These are phyloP conservation scores for Davidsoniella virescens DNA, from an alignment of 2,329 filamentous ascomycete genomes.

Conservation along the genomic window DNA sequence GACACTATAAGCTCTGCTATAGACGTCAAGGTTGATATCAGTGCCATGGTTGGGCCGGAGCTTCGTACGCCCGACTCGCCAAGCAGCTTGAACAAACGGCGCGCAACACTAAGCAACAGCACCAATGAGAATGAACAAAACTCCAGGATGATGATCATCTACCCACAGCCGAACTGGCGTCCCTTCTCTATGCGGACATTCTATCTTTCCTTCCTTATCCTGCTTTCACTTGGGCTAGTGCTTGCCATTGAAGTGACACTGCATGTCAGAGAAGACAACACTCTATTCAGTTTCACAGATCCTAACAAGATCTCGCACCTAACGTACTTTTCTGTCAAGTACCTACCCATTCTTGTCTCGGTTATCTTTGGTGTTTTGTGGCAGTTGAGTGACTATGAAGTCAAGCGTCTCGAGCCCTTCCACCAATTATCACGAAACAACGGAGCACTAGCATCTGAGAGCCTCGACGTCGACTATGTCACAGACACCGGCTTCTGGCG, in stretches of 20 bases:
- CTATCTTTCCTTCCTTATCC: slow-evolving; percentile 37
- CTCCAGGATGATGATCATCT: slow-evolving; percentile 25
- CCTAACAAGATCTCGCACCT: slow-evolving; percentile 33
- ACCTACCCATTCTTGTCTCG: slow-evolving; percentile 43
- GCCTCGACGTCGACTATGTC: slow-evolving; percentile 59
- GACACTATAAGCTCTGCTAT: not conserved
- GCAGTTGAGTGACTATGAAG: slow-evolving; percentile 50
- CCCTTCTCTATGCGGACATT: slow-evolving; percentile 48
- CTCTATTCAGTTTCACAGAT: slow-evolving; percentile 32
- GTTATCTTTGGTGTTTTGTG: slow-evolving; percentile 48
- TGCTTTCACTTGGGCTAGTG: slow-evolving; percentile 36
- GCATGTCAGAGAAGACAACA: slow-evolving; percentile 16
- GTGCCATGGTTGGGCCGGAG: slow-evolving; percentile 31
- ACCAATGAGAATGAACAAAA: slow-evolving; percentile 12
- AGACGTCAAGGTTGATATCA: slow-evolving; percentile 30
- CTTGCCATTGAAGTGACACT: slow-evolving; percentile 29
- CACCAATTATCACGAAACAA: slow-evolving; percentile 46
- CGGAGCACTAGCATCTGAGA: slow-evolving; percentile 46
- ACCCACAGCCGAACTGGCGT: slow-evolving; percentile 50
- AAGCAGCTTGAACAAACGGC: not conserved
- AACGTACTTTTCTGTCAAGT: slow-evolving; percentile 47
- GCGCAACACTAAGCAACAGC: not conserved
- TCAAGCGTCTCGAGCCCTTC: slow-evolving; percentile 49
- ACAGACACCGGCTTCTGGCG: slow-evolving; percentile 50
- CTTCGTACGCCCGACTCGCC: no score